Conservation (phyloP, 305 asterid genomes). For the Salvia sclarea region DNA sequence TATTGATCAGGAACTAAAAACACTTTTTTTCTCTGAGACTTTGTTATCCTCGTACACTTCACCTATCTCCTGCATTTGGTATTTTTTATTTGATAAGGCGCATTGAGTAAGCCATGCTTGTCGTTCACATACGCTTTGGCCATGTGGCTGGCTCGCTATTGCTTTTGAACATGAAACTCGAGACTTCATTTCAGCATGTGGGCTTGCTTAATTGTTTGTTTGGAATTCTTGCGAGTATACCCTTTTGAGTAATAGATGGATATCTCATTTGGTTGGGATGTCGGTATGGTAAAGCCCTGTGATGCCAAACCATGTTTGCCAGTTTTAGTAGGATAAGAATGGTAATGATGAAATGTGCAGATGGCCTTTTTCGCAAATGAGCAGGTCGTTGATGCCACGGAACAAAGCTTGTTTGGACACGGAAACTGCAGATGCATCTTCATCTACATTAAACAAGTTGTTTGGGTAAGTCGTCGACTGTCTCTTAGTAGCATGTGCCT, state of each 20-base stretch:
- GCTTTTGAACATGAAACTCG: not conserved
- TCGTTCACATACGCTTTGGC: not conserved
- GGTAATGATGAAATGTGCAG: not conserved
- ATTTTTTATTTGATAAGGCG: not conserved
- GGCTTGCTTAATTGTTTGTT: not conserved
- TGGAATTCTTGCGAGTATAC: not conserved
- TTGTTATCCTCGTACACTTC: not conserved
- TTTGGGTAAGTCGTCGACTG: constrained; percentile 10
- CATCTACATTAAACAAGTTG: not conserved
- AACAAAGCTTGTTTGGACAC: not conserved
- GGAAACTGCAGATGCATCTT: not conserved
- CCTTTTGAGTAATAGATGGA: not conserved
- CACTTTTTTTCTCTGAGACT: not conserved
- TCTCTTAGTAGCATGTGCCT: not conserved
- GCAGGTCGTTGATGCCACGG: not conserved
- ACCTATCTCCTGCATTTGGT: not conserved
- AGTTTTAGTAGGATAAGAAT: not conserved
- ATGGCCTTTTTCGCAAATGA: not conserved
- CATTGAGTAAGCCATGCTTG: not conserved
- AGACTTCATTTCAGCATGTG: not conserved
- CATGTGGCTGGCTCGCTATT: not conserved
- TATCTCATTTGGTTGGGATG: not conserved
- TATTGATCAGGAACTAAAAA: not conserved
- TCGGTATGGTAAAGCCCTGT: not conserved
- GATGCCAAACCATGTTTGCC: constrained; percentile 5